A percentile compares a stretch with the other conserved stretches of the same genome.
These are phyloP conservation scores for Solanum dulcamara DNA, from an alignment of 257 asterid genomes.

Conservation along the genomic window DNA sequence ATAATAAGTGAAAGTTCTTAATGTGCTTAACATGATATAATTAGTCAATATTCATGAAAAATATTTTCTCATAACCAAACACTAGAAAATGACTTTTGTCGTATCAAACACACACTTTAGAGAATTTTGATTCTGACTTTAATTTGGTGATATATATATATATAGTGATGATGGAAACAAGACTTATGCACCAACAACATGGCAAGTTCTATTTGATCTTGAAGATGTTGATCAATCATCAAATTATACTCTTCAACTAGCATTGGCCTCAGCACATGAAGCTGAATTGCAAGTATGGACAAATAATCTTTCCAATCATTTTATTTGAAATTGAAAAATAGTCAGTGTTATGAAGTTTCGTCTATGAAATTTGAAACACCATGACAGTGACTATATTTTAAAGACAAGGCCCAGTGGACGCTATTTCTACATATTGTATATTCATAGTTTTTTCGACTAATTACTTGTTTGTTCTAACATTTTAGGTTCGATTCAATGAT, in stretches of 20 bases:
- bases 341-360: background rate
- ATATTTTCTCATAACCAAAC: background rate
- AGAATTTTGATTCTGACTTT: background rate
- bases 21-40: background rate
- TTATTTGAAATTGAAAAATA: background rate
- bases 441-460: background rate
- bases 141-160: background rate
- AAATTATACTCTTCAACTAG: conserved; percentile 53
- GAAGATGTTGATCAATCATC: conserved; percentile 10
- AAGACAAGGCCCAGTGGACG: fast-evolving
- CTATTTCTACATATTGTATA: background rate
- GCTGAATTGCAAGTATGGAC: conserved; percentile 62
- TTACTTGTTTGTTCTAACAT: background rate
- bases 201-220: conserved; percentile 54
- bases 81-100: background rate
- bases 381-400: background rate
- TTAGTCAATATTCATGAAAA: background rate
- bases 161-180: conserved; percentile 48
- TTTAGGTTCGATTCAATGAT: conserved; percentile 42
- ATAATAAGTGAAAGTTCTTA: background rate
- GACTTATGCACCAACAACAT: conserved; percentile 58
- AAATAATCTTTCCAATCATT: background rate
- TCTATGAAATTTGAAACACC: background rate
- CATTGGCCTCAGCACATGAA: conserved; percentile 61
- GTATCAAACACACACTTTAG: background rate